These are phyloP conservation scores for Phialophora tarda DNA, from an alignment of 2,329 filamentous ascomycete species.

Conservation along the genomic window DNA sequence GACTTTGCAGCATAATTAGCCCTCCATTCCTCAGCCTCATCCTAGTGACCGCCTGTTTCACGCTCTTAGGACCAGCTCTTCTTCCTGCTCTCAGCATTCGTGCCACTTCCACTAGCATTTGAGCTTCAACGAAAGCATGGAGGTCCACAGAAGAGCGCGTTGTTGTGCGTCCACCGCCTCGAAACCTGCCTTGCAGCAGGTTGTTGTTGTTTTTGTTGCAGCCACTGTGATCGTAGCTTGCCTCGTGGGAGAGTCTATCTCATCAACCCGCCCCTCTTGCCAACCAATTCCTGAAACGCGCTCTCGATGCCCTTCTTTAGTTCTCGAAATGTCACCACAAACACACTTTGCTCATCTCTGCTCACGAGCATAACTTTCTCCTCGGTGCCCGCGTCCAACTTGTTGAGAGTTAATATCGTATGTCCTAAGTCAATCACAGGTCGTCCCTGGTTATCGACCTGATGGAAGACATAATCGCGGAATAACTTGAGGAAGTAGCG, in stretches of 20 bases:
- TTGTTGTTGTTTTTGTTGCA: background rate
- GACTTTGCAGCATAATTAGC: background rate
- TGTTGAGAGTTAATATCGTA: constrained; percentile 84
- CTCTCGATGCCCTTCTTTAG: constrained; percentile 70
- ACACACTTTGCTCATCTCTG: constrained; percentile 85
- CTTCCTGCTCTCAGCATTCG: background rate
- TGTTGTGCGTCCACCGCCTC: background rate
- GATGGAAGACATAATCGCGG: constrained; percentile 96
- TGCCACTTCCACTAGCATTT: background rate
- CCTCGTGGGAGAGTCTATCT: constrained; percentile 11
- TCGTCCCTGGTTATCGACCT: constrained; percentile 82
- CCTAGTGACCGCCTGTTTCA: background rate
- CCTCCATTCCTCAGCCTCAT: background rate
- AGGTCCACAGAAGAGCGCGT: background rate
- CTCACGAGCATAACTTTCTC: constrained; percentile 86
- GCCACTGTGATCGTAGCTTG: background rate
- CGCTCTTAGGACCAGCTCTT: background rate
- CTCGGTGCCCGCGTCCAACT: constrained; percentile 85
- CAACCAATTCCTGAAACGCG: constrained; percentile 63
- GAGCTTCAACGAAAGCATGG: background rate
- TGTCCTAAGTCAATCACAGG: constrained; percentile 87
- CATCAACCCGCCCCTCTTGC: constrained; percentile 36
- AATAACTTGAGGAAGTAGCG: constrained; percentile 93
- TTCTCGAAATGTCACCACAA: constrained; percentile 89
- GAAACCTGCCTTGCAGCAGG: background rate